Conservation (phyloP, 2,329 filamentous ascomycete genomes). For the Beauveria asiatica region DNA sequence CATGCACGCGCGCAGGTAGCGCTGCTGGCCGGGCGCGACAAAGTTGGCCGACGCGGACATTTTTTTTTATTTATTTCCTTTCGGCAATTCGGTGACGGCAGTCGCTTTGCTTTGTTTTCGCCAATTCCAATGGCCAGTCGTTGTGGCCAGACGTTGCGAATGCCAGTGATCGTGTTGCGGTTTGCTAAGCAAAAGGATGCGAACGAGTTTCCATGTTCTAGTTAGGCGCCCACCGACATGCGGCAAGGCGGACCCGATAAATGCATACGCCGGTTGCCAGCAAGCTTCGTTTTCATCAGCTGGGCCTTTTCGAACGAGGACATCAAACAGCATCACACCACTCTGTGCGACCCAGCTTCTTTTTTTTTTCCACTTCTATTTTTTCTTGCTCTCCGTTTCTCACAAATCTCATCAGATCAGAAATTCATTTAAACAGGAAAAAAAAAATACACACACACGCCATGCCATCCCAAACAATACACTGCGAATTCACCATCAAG, state of each 20-base stretch:
- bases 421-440: background rate
- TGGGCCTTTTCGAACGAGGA: background rate
- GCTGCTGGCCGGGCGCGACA: conserved; percentile 66
- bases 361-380: background rate
- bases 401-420: background rate
- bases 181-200: background rate
- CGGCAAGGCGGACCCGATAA: conserved; percentile 5
- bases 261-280: conserved; percentile 2
- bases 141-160: background rate
- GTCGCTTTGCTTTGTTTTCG: background rate
- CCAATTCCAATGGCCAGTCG: background rate
- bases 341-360: no score
- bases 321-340: background rate
- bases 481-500: conserved; percentile 35
- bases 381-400: background rate
- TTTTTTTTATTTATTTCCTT: background rate
- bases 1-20: conserved; percentile 93
- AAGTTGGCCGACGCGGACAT: conserved; percentile 47
- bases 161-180: background rate
- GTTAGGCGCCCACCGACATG: background rate
- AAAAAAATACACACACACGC: background rate
- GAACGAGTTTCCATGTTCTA: background rate
- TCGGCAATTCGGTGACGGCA: background rate
- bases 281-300: background rate
- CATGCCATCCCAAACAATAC: background rate